Conservation (phyloP, 352 stramenopile species). For the Phytopythium litorale region DNA sequence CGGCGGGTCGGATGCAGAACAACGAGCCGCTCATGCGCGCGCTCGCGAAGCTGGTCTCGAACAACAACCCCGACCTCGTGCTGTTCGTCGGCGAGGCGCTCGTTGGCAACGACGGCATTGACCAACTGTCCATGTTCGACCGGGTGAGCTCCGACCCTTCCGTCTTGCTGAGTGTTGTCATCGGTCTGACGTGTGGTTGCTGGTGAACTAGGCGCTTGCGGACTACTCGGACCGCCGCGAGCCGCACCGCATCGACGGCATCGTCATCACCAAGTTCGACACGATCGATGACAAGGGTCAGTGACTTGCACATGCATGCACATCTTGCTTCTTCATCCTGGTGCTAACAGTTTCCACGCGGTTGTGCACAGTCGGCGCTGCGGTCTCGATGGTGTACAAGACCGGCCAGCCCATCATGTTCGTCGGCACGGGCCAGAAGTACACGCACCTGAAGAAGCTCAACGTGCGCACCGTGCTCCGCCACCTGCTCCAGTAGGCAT, state of each 20-base stretch:
- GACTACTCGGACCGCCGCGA: constrained; percentile 84
- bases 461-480: constrained; percentile 96
- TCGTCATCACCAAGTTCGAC: constrained; percentile 99
- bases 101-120: constrained; percentile 98
- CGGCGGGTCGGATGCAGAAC: constrained; percentile 98
- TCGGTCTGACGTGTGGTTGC: constrained; percentile 12
- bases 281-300: constrained; percentile 98
- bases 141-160: constrained; percentile 36
- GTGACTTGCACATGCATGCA: constrained; percentile 3
- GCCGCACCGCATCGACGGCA: constrained; percentile 94
- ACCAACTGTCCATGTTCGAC: constrained; percentile 97
- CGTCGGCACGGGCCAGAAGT: constrained; percentile 99
- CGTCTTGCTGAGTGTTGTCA: background rate
- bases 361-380: constrained; percentile 91
- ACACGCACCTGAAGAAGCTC: constrained; percentile 98
- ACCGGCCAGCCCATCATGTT: constrained; percentile 99
- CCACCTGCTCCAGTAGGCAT: constrained; percentile 87
- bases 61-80: constrained; percentile 96
- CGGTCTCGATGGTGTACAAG: constrained; percentile 98
- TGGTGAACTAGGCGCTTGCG: constrained; percentile 63
- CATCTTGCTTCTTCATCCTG: background rate
- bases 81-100: constrained; percentile 99
- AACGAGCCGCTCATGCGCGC: constrained; percentile 99
- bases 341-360: constrained; percentile 2
- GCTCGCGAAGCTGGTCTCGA: constrained; percentile 95